Percentiles rank a stretch among this genome's conserved stretches.
These are phyloP conservation scores for Salix brachista DNA, from an alignment of 345 rosid species.

Conservation along the genomic window DNA sequence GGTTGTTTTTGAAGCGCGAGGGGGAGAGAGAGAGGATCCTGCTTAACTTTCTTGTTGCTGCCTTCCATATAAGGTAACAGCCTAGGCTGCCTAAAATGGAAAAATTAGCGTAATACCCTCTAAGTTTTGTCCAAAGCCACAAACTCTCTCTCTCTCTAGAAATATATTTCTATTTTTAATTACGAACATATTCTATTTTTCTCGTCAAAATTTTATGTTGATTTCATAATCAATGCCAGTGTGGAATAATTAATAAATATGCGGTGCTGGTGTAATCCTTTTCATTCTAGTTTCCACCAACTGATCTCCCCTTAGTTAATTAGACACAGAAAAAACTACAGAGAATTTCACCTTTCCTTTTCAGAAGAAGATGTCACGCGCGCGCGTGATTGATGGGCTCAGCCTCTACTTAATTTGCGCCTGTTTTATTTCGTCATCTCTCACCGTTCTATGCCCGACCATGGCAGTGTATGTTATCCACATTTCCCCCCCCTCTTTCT, in stretches of 20 bases:
- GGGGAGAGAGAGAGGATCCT: too few relatives aligned
- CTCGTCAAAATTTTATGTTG: too few relatives aligned
- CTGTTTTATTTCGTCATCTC: not conserved
- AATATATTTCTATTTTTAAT: not conserved
- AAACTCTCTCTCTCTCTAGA: not conserved
- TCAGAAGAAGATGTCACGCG: not conserved
- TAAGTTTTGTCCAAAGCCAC: constrained; percentile 9
- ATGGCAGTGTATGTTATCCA: not conserved
- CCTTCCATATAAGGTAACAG: constrained; percentile 40
- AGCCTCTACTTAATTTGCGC: not conserved
- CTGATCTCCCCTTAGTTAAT: not conserved
- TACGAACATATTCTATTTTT: not conserved
- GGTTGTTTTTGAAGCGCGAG: constrained; percentile 30
- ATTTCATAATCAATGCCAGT: not conserved
- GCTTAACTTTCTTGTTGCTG: constrained; percentile 29
- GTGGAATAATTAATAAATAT: not conserved
- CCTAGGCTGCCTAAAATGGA: constrained; percentile 38
- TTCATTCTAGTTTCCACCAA: not conserved
- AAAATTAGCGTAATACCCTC: constrained; percentile 30
- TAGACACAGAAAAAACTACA: not conserved
- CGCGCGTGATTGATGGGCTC: not conserved
- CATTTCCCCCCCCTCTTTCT: not conserved
- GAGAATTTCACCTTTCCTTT: not conserved
- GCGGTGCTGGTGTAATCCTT: not conserved
- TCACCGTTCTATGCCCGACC: not conserved